phyloP scores from a whole-genome alignment of 1,139 yeast species.

The Wickerhamiella infanticola region DNA sequence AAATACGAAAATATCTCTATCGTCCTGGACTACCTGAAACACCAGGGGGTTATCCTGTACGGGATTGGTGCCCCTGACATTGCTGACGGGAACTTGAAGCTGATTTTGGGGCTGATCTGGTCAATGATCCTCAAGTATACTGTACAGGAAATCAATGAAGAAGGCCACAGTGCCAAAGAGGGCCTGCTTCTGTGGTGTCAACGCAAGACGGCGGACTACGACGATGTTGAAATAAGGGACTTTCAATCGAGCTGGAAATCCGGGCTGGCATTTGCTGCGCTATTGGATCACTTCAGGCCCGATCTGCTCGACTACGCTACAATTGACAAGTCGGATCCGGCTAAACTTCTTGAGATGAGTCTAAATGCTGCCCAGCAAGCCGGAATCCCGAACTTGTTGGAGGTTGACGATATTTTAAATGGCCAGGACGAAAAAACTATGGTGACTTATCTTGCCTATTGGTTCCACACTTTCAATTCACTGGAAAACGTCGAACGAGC shows the following conservation, averaged over 20 bases:
- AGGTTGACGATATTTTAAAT: slow-evolving; percentile 40
- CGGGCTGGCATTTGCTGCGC: slow-evolving; percentile 35
- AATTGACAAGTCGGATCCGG: slow-evolving; percentile 22
- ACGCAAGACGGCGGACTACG: slow-evolving; percentile 28
- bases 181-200: slow-evolving; percentile 32
- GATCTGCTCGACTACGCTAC: slow-evolving; percentile 28
- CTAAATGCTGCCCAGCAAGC: slow-evolving; percentile 30
- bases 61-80: slow-evolving; percentile 57
- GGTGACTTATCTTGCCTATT: slow-evolving; percentile 49
- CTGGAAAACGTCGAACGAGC: slow-evolving; percentile 28
- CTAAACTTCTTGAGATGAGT: slow-evolving; percentile 25
- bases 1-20: slow-evolving; percentile 47
- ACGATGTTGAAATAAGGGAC: slow-evolving; percentile 27
- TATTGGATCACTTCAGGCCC: slow-evolving; percentile 31
- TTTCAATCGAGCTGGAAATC: slow-evolving; percentile 33
- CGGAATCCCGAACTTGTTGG: slow-evolving; percentile 43
- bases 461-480: slow-evolving; percentile 41
- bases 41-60: slow-evolving; percentile 37
- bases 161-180: slow-evolving; percentile 30
- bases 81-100: slow-evolving; percentile 45
- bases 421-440: slow-evolving; percentile 52
- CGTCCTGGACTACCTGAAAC: slow-evolving; percentile 39
- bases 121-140: slow-evolving; percentile 39
- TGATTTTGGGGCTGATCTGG: slow-evolving; percentile 56
- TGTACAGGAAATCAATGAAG: slow-evolving; percentile 30